Conservation (phyloP, 129 eudicot genomes). For the Pulicaria dysenterica region DNA sequence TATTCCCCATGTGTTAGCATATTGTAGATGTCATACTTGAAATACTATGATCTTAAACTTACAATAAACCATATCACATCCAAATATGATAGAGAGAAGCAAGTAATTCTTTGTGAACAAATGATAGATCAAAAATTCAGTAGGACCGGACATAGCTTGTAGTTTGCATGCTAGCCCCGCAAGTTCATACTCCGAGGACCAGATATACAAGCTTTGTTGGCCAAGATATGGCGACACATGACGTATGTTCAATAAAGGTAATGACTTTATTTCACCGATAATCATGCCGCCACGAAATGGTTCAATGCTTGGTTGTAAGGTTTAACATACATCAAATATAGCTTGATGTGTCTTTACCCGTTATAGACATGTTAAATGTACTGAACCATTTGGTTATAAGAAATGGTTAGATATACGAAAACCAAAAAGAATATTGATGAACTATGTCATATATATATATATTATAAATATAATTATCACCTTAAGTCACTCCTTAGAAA, state of each 20-base stretch:
- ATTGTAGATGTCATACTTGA: neutral
- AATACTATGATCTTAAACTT: slow-evolving; percentile 12
- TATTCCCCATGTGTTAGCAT: too few relatives aligned
- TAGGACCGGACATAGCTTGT: slow-evolving; percentile 63
- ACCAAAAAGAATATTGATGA: too few relatives aligned
- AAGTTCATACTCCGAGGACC: slow-evolving; percentile 68
- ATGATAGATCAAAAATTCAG: slow-evolving; percentile 83
- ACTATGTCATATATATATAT: too few relatives aligned
- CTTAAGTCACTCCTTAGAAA: too few relatives aligned
- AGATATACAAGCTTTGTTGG: slow-evolving; percentile 87
- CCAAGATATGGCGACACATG: slow-evolving; percentile 96
- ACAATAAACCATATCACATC: neutral
- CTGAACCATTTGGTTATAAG: too few relatives aligned
- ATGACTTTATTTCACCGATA: slow-evolving; percentile 23
- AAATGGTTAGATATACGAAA: too few relatives aligned
- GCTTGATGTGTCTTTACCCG: too few relatives aligned
- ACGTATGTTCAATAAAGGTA: slow-evolving; percentile 96
- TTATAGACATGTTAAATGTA: too few relatives aligned
- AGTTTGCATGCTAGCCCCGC: slow-evolving; percentile 89
- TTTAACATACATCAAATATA: too few relatives aligned
- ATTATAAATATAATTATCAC: too few relatives aligned
- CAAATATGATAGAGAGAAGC: slow-evolving; percentile 73
- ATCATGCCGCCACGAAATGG: too few relatives aligned
- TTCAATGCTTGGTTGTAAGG: too few relatives aligned
- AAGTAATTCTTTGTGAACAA: slow-evolving; percentile 78